Conservation (phyloP, 2,329 filamentous ascomycete species). For the Penicillium sp. region DNA sequence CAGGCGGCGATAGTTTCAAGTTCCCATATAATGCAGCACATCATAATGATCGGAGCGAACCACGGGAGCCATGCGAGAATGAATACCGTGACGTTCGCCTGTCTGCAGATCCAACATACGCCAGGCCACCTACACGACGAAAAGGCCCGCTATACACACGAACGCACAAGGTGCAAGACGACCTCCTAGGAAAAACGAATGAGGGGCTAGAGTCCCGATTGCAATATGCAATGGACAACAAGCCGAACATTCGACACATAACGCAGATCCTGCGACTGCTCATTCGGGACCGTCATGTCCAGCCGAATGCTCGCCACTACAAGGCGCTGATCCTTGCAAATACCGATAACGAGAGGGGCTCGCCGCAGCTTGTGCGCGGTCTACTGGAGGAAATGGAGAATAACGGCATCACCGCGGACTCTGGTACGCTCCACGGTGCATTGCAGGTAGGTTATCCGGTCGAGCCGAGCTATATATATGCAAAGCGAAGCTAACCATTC, state of each 20-base stretch:
- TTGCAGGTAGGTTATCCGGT: constrained; percentile 56
- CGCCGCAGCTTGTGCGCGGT: constrained; percentile 60
- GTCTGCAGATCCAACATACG: not conserved
- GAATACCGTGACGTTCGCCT: not conserved
- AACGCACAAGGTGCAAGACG: constrained; percentile 2
- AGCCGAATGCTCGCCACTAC: constrained; percentile 54
- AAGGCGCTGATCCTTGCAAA: constrained; percentile 74
- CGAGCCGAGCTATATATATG: not conserved
- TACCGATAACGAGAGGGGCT: constrained; percentile 62
- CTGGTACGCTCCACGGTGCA: constrained; percentile 67
- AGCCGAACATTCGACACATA: constrained; percentile 28
- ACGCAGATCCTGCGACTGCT: constrained; percentile 40
- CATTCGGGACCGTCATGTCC: constrained; percentile 38
- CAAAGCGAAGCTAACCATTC: not conserved
- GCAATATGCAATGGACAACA: constrained; percentile 24
- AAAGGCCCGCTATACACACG: constrained; percentile 1
- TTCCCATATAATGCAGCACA: not conserved
- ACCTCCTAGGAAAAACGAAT: constrained; percentile 15
- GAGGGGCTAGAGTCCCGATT: constrained; percentile 33
- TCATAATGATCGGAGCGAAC: not conserved
- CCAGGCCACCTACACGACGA: not conserved
- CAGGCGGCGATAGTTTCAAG: not conserved
- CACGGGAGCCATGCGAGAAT: not conserved
- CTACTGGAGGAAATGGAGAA: constrained; percentile 73
- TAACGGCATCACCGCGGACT: constrained; percentile 62